Evolutionary conservation across 176 grass and related monocot genomes (phyloP), one percentile per base, ranked within the genome.

Genomic region (Aegilops speltoides): DNA sequence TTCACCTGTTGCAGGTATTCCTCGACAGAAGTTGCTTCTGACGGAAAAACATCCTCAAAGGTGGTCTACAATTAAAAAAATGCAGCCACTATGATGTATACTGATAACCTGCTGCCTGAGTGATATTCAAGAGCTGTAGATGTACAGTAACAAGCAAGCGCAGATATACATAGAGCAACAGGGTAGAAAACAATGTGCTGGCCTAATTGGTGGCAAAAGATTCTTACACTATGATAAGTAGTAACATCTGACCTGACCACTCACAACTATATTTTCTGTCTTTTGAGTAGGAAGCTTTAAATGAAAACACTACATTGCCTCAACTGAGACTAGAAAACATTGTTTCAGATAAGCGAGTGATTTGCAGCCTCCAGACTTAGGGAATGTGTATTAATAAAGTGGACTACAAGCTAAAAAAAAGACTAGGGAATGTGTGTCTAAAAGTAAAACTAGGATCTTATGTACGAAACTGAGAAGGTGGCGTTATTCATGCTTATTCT

Each of bases 41-140:
- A 99, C 43, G 97, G 97, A 66, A 96, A 99, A 75, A 96, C 92
- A 96, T 96, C 94, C 79, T 99, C 94, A 89, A 99, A 97, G 38
- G 90, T 97, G 67, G 96, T 98, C 96, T 98, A 64, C 36, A 76
- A 59, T 57, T 20, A 59, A 66, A 78, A 74, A 85, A 64, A 79
- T 64, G 54, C 73, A 73, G 10, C 20, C 36, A 74, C 28, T 72
- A 67, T 36, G 19, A 70, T 77, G 67, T 67, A 87, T 52, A 54
- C 11, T 29, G 8, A 84, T 73, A 84, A 76, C 14, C 52, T 62
- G 14, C 80, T 17, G 62, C 59, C 29, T 3, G 13, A 68, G n/a
- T 28, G 10, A 85, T 48, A 75, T 62, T 43, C 16, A 54, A 79
- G 63, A 84, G 9, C 10, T 52, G 52, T 4, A 77, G 77, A 70